Base-by-base conservation (phyloP, 352 stramenopile species). In the Bremia lactucae region DNA sequence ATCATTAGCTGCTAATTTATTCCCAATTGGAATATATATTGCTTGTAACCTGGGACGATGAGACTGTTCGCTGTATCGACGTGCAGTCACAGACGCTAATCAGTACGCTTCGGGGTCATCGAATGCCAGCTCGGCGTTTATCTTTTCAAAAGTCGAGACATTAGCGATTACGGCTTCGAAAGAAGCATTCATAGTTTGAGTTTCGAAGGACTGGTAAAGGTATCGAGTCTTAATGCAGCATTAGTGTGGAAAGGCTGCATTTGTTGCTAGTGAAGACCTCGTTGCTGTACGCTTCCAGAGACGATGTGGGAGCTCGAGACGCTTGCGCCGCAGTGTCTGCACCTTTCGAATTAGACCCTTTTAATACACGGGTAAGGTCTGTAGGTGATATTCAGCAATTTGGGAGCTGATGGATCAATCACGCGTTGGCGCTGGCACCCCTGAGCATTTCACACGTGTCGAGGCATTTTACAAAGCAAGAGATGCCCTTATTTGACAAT, bases 241-340 rank as follows among this genome's bases (percentile, higher is more conserved):
- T 71, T 0, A 72, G 71, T 0, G 73, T 87, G 13, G 68, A 83
- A 54, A 73, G 24, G 73, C 73, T 1, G 64, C 49, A n/a, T 89
- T 89, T 31, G 70, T 87, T 16, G 11, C 56, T 0, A 46, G 49
- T 38, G 72, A 68, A 14, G 57, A 87, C 8, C 57, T 92, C 8
- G 77, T 92, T 16, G 76, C 74, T 0, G 76, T 89, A 1, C 88
- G 68, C 39, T 92, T 89, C 45, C 68, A 85, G 22, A 76, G 45
- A 83, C 89, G 71, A 87, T 92, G 76, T 89, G 76, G 80, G 74
- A 88, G 40, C 61, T 89, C 3, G 74, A 82, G 34, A 66, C 74
- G 8, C 63, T 88, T 0, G 70, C 74, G 9, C 36, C 89, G n/a
- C 68, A 65, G 10, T 87, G n/a, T n/a, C n/a, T n/a, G n/a, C n/a